A percentile compares a stretch with the other conserved stretches of the same genome.
These are phyloP conservation scores for Danielia reshetovae DNA, from an alignment of 805 yeast species.

Conservation along the genomic window DNA sequence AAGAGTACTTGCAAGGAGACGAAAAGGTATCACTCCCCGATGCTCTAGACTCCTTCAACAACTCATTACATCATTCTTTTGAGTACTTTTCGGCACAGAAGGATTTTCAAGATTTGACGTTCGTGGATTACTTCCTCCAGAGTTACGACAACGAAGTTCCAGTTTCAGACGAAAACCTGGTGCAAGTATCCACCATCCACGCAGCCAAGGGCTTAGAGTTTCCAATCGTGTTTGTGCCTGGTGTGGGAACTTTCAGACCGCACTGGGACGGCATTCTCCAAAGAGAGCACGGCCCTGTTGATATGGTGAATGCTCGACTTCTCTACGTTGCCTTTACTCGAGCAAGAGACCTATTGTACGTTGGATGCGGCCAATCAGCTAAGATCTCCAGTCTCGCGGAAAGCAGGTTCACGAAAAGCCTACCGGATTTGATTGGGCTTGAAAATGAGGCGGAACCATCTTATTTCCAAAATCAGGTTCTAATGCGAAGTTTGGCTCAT, in stretches of 20 bases:
- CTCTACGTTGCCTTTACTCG: conserved; percentile 67
- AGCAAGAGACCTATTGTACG: conserved; percentile 46
- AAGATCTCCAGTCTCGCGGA: not conserved
- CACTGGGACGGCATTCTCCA: conserved; percentile 12
- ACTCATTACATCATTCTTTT: conserved; percentile 14
- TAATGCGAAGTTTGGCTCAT: too few species aligned
- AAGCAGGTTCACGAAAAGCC: too few species aligned
- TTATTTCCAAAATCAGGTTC: too few species aligned
- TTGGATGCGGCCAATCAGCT: conserved; percentile 20
- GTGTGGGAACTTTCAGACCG: conserved; percentile 4
- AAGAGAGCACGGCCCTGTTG: not conserved
- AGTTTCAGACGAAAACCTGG: conserved; percentile 21
- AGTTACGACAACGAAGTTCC: conserved; percentile 38
- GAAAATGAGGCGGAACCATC: too few species aligned
- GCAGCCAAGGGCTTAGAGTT: conserved; percentile 73
- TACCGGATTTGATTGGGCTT: too few species aligned
- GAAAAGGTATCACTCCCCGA: conserved; percentile 5
- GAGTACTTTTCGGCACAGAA: conserved; percentile 2
- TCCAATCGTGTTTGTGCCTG: conserved; percentile 56
- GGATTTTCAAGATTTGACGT: conserved; percentile 11
- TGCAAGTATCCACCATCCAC: conserved; percentile 66
- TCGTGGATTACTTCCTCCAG: conserved; percentile 38
- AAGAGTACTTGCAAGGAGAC: conserved; percentile 3
- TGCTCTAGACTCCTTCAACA: conserved; percentile 12
- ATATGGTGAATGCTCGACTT: conserved; percentile 35